These are phyloP conservation scores for Globisporangium solare DNA, from an alignment of 352 stramenopile genomes.

Conservation along the genomic window DNA sequence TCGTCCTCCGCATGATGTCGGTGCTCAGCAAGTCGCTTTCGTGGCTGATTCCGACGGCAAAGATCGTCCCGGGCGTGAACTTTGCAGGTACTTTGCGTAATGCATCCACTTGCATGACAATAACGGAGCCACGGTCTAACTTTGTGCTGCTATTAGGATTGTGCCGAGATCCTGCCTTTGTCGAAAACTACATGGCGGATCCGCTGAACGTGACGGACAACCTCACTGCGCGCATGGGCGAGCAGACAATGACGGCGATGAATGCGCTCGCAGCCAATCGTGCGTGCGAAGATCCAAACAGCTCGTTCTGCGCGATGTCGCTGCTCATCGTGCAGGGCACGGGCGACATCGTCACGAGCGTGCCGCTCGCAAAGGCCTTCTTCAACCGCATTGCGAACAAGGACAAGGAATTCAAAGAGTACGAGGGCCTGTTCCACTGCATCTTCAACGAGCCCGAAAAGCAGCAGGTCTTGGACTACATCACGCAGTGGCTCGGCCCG, in stretches of 20 bases:
- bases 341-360: conserved; percentile 28
- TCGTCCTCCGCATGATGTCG: conserved; percentile 36
- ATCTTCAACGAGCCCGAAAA: conserved; percentile 30
- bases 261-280: conserved; percentile 9
- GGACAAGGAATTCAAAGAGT: conserved; percentile 32
- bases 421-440: conserved; percentile 27
- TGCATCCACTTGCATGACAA: neutral
- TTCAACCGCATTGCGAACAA: conserved; percentile 18
- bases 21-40: conserved; percentile 32
- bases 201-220: conserved; percentile 42
- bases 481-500: conserved; percentile 6
- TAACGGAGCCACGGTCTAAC: neutral
- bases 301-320: conserved; percentile 22
- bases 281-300: conserved; percentile 13
- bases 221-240: conserved; percentile 38
- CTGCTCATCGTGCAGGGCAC: conserved; percentile 28
- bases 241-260: conserved; percentile 24
- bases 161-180: conserved; percentile 31
- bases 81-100: conserved; percentile 19
- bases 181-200: conserved; percentile 51
- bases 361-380: conserved; percentile 17
- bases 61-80: conserved; percentile 56
- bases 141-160: conserved; percentile 19
- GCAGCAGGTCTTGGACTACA: conserved; percentile 20
- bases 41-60: conserved; percentile 36